Percentiles rank a stretch among this genome's conserved stretches.
Conservation (phyloP, 2,329 filamentous ascomycete genomes). For the Apiospora hydei region DNA sequence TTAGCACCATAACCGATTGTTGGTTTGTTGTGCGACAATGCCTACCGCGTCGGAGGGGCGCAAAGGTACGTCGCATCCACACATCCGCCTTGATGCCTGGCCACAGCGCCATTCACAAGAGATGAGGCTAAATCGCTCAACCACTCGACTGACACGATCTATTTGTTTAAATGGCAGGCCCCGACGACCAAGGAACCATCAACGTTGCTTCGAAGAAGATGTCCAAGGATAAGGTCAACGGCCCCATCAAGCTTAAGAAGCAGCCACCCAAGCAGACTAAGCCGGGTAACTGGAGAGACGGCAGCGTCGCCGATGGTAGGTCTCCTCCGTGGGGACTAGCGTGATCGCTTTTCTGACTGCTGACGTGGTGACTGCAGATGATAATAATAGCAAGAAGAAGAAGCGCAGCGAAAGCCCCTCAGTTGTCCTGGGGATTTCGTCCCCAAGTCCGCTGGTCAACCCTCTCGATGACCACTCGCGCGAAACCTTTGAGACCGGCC, state of each 20-base stretch:
- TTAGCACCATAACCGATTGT: neutral
- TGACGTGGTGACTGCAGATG: slow-evolving; percentile 38
- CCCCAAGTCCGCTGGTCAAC: slow-evolving; percentile 66
- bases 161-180: slow-evolving; percentile 33
- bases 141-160: neutral
- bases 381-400: slow-evolving; percentile 64
- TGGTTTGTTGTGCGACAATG: slow-evolving; percentile 24
- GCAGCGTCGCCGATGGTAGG: slow-evolving; percentile 68
- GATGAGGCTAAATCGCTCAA: slow-evolving; percentile 29
- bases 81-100: neutral
- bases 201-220: slow-evolving; percentile 68
- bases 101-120: slow-evolving; percentile 24
- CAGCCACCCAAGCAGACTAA: slow-evolving; percentile 67
- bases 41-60: slow-evolving; percentile 28
- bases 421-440: slow-evolving; percentile 46
- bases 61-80: slow-evolving; percentile 28
- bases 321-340: neutral
- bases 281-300: slow-evolving; percentile 76
- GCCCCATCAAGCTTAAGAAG: slow-evolving; percentile 69
- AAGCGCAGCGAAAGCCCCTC: slow-evolving; percentile 51
- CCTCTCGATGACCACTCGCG: slow-evolving; percentile 78
- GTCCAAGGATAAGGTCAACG: slow-evolving; percentile 51
- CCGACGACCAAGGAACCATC: slow-evolving; percentile 66
- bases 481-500: slow-evolving; percentile 81
- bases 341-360: neutral